Conservation (phyloP, 305 asterid genomes). For the Solanum hybrid region DNA sequence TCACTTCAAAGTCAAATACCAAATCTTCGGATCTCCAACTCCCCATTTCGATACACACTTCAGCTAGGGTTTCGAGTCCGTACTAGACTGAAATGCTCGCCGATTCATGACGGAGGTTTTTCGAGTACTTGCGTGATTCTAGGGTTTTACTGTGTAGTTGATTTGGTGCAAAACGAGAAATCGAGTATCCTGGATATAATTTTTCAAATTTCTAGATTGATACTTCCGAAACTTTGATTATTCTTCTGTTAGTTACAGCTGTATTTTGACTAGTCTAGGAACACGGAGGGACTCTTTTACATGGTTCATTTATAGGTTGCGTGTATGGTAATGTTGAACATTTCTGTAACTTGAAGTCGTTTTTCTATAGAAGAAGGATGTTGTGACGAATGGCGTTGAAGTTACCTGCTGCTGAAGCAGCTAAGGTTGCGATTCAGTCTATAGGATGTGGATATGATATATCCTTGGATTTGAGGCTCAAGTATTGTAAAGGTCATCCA, state of each 20-base stretch:
- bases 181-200: background rate
- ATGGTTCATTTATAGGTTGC: background rate
- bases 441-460: slow-evolving; percentile 90
- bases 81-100: background rate
- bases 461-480: slow-evolving; percentile 75
- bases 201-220: background rate
- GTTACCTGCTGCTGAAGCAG: slow-evolving; percentile 80
- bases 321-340: background rate
- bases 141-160: slow-evolving; percentile 15
- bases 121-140: slow-evolving; percentile 8
- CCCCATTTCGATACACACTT: background rate
- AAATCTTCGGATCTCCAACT: slow-evolving; percentile 1
- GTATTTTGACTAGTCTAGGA: background rate
- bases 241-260: background rate
- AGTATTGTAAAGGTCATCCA: slow-evolving; percentile 73
- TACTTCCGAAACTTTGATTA: background rate
- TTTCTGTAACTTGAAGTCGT: slow-evolving; percentile 5
- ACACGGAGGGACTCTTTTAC: background rate
- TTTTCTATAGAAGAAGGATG: slow-evolving; percentile 11
- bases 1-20: background rate
- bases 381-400: slow-evolving; percentile 62
- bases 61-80: background rate
- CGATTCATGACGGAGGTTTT: background rate
- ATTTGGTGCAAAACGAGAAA: background rate
- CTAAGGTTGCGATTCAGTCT: slow-evolving; percentile 70